Evolutionary conservation across 75 land plant genomes (phyloP).

Genomic region (Chamaecyparis obtusa): DNA sequence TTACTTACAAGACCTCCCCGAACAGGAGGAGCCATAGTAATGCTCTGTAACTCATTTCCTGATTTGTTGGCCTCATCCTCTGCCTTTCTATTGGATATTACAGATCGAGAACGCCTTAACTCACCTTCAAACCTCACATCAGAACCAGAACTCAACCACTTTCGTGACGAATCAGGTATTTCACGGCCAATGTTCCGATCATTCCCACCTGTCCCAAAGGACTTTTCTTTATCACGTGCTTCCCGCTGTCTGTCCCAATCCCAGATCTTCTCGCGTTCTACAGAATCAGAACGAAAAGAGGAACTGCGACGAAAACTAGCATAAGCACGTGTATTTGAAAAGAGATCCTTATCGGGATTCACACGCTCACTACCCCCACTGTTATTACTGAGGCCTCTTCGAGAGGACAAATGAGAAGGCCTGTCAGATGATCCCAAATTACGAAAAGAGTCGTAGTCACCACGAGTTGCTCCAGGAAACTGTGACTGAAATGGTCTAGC

Average conservation of each 20-base stretch:
- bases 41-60: slow-evolving; percentile 19
- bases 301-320: slow-evolving; percentile 43
- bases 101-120: slow-evolving; percentile 55
- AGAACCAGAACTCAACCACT: slow-evolving; percentile 13
- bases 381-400: slow-evolving; percentile 19
- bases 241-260: slow-evolving; percentile 40
- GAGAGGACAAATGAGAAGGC: slow-evolving; percentile 17
- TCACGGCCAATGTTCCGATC: slow-evolving; percentile 26
- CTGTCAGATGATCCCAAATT: slow-evolving; percentile 21
- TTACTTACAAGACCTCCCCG: slow-evolving; percentile 28
- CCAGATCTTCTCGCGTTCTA: slow-evolving; percentile 46
- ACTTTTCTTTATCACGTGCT: slow-evolving; percentile 45
- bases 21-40: slow-evolving; percentile 24
- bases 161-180: slow-evolving; percentile 29
- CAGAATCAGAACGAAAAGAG: slow-evolving; percentile 14
- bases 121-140: slow-evolving; percentile 43
- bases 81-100: slow-evolving; percentile 39
- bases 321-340: slow-evolving; percentile 26
- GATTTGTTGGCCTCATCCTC: slow-evolving; percentile 40
- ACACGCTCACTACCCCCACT: slow-evolving; percentile 24
- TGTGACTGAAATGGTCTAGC: slow-evolving; percentile 6
- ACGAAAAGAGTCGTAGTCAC: slow-evolving; percentile 27
- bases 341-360: slow-evolving; percentile 17
- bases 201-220: slow-evolving; percentile 32
- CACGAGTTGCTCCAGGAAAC: slow-evolving; percentile 17